Conservation (phyloP, 768 basidiomycete species). For the Boletus reticulatus region DNA sequence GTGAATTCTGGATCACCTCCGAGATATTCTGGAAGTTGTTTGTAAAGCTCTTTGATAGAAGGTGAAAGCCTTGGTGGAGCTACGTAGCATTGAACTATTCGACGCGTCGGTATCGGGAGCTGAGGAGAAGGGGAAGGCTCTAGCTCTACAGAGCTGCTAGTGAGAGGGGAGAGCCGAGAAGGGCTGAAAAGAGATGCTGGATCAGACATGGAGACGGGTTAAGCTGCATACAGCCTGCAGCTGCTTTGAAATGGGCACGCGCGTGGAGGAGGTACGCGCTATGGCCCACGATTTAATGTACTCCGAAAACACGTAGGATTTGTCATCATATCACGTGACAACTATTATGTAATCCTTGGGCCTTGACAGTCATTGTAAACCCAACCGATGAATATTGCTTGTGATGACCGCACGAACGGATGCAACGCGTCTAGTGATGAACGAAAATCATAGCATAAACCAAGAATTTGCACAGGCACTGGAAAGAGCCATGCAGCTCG, state of each 20-base stretch:
- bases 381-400: constrained; percentile 53
- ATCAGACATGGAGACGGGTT: constrained; percentile 18
- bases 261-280: constrained; percentile 14
- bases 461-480: constrained; percentile 44
- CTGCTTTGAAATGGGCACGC: neutral
- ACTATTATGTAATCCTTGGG: no score
- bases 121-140: constrained; percentile 6
- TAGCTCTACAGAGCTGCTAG: constrained; percentile 5
- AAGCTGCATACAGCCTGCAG: neutral
- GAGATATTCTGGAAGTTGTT: constrained; percentile 32
- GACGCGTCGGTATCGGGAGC: constrained; percentile 11
- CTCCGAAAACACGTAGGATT: neutral
- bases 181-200: constrained; percentile 17
- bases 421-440: constrained; percentile 36
- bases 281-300: neutral
- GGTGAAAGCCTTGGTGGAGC: constrained; percentile 37
- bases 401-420: constrained; percentile 49
- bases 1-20: constrained; percentile 34
- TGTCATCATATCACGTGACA: constrained; percentile 15
- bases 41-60: constrained; percentile 42
- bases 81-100: constrained; percentile 32
- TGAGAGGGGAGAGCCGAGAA: constrained; percentile 13
- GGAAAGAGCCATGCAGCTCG: constrained; percentile 38
- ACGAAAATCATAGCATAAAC: constrained; percentile 40
- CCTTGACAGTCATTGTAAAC: no score